Evolutionary conservation across 2,329 filamentous ascomycete species (phyloP).

Genomic region (Cladosporium sp.): DNA sequence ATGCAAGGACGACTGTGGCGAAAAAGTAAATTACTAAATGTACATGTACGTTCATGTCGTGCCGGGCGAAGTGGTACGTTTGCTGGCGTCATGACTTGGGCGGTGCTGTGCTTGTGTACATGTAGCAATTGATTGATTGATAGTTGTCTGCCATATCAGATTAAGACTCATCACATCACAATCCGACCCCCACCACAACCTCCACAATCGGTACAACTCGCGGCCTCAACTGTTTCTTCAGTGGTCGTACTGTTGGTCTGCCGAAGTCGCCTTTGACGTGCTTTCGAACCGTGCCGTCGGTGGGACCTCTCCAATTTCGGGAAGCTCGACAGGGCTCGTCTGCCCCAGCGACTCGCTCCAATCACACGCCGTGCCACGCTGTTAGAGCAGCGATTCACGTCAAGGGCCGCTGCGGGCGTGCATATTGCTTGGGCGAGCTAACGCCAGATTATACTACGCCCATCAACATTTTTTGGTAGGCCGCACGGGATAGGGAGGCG

Average conservation of each 20-base stretch:
- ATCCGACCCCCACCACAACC: neutral
- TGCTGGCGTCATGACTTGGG: conserved; percentile 8
- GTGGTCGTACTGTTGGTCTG: neutral
- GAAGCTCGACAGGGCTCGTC: conserved; percentile 4
- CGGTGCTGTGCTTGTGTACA: neutral
- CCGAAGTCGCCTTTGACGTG: neutral
- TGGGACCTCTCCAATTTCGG: neutral
- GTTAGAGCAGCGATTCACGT: conserved; percentile 1
- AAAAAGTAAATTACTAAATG: neutral
- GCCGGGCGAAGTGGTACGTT: neutral
- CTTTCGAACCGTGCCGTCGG: neutral
- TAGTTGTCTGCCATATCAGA: too few species aligned
- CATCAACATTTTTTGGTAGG: conserved; percentile 2
- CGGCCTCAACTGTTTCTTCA: conserved; percentile 5
- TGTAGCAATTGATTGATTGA: neutral
- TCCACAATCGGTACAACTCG: neutral
- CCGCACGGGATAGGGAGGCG: neutral
- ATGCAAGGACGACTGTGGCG: conserved; percentile 3
- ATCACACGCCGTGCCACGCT: neutral
- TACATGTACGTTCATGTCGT: neutral
- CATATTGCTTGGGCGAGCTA: conserved; percentile 3
- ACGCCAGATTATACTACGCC: neutral
- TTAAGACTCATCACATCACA: too few species aligned
- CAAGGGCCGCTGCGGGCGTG: conserved; percentile 1
- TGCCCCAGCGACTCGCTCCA: neutral